These are phyloP conservation scores for Aaosphaeria pasadenensis DNA, from an alignment of 2,329 filamentous ascomycete species.

Conservation along the genomic window DNA sequence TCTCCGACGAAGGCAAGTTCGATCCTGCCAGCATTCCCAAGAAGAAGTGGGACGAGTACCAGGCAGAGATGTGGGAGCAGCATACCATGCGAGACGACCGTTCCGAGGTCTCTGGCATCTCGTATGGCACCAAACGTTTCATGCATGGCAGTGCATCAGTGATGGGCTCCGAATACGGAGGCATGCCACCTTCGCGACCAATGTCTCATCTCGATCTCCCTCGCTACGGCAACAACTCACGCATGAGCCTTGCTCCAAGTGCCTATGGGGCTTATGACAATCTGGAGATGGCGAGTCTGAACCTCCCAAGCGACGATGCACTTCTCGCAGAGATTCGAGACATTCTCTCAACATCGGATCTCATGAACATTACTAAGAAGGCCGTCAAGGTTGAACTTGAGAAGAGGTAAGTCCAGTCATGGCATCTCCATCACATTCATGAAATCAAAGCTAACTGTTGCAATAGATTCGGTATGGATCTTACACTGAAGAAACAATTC, in stretches of 20 bases:
- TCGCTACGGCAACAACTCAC: constrained; percentile 42
- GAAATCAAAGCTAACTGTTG: constrained; percentile 13
- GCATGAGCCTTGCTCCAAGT: constrained; percentile 59
- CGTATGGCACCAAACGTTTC: constrained; percentile 81
- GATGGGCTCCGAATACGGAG: constrained; percentile 63
- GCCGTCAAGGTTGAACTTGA: constrained; percentile 93
- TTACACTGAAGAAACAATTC: constrained; percentile 87
- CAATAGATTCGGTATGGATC: constrained; percentile 68
- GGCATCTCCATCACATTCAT: neutral
- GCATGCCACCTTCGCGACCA: constrained; percentile 50
- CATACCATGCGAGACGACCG: constrained; percentile 79
- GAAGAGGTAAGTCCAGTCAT: constrained; percentile 52
- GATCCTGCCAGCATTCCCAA: constrained; percentile 88
- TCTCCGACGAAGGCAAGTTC: constrained; percentile 97
- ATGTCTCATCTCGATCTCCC: constrained; percentile 60
- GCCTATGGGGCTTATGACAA: constrained; percentile 46
- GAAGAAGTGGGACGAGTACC: constrained; percentile 99
- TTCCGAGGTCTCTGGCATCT: constrained; percentile 89
- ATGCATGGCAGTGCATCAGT: constrained; percentile 42
- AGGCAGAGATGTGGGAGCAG: constrained; percentile 94
- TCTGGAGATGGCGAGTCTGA: constrained; percentile 72
- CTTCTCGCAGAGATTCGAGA: constrained; percentile 91
- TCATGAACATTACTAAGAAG: constrained; percentile 99
- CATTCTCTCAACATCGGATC: constrained; percentile 83
- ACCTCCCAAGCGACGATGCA: constrained; percentile 81